Evolutionary conservation across 306 rosid genomes (phyloP), one percentile per base, ranked within the genome.

Genomic region (Ziziphus jujuba): DNA sequence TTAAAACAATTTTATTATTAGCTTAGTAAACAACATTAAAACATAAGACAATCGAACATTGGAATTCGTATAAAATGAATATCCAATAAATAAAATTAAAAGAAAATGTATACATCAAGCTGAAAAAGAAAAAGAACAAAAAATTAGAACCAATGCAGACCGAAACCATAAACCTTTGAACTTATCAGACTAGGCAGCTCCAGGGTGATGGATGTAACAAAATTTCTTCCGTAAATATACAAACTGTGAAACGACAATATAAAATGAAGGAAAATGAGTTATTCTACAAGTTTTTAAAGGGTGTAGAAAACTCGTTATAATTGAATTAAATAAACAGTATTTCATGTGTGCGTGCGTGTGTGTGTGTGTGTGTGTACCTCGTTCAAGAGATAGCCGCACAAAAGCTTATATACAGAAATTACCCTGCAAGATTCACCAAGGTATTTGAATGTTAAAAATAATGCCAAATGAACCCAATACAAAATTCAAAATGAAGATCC

Each of bases 341-440:
- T 40, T 8, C 2, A 28, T 28, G 33, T n/a, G n/a, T n/a, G n/a
- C n/a, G 43, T 36, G 9, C 7, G 38, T 7, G 38, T 34, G 7
- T 3, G 7, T 36, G 10, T 2, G 72, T 69, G 33, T 59, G 56
- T 64, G 44, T 57, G 21, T 75, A 76, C 87, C 95, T 84, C 81
- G 36, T 79, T 81, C 77, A 63, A 71, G 59, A 70, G 71, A 67
- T 17, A 56, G 73, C 82, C 75, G 72, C 78, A 50, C 50, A 76
- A 85, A 81, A 78, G 80, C 33, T 72, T 89, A 85, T 91, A 71
- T 81, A 92, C 92, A 91, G 38, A 59, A 22, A 63, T n/a, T 60
- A 71, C 76, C 87, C 96, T 89, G 91, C 84, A 82, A 66, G 69
- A 51, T 66, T 52, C 62, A 77, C 72, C 52, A 50, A 38, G 65